phyloP scores from a whole-genome alignment of 768 basidiomycete genomes.

The Lentinula raphanica region DNA sequence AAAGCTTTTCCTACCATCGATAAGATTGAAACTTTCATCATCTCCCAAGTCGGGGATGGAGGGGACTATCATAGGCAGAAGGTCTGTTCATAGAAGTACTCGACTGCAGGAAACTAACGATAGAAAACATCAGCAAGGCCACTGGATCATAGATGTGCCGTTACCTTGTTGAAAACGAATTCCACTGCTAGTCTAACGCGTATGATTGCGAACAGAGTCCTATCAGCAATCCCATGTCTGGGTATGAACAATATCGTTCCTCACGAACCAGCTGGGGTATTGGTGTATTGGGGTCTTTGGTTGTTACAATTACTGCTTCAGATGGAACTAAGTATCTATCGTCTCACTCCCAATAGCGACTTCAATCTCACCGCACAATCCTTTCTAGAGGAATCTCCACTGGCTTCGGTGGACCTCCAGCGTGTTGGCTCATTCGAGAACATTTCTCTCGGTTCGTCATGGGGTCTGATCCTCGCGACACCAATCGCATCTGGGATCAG shows the following conservation, averaged over 20 bases:
- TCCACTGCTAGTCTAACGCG: neutral
- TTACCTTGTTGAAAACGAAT: neutral
- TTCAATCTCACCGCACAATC: neutral
- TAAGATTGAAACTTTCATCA: constrained; percentile 19
- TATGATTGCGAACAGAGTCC: neutral
- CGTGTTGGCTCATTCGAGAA: constrained; percentile 25
- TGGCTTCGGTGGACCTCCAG: constrained; percentile 26
- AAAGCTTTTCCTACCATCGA: constrained; percentile 20
- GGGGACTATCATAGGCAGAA: constrained; percentile 19
- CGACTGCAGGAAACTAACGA: neutral
- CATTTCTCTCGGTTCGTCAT: constrained; percentile 25
- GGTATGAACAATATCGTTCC: constrained; percentile 22
- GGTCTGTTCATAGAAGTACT: neutral
- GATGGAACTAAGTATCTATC: constrained; percentile 18
- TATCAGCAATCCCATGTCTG: constrained; percentile 19
- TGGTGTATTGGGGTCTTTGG: constrained; percentile 25
- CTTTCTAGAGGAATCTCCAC: constrained; percentile 21
- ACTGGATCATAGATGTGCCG: constrained; percentile 22
- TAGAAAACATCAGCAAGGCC: constrained; percentile 12
- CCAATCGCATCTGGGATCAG: constrained; percentile 25
- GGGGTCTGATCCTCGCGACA: constrained; percentile 23
- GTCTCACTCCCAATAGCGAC: neutral
- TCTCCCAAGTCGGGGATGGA: constrained; percentile 16
- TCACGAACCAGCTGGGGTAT: constrained; percentile 24
- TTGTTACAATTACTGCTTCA: constrained; percentile 23